Evolutionary conservation across 2,329 filamentous ascomycete species (phyloP), one percentile per base, ranked within the genome.

Genomic region (Myriosclerotinia scirpicola): DNA sequence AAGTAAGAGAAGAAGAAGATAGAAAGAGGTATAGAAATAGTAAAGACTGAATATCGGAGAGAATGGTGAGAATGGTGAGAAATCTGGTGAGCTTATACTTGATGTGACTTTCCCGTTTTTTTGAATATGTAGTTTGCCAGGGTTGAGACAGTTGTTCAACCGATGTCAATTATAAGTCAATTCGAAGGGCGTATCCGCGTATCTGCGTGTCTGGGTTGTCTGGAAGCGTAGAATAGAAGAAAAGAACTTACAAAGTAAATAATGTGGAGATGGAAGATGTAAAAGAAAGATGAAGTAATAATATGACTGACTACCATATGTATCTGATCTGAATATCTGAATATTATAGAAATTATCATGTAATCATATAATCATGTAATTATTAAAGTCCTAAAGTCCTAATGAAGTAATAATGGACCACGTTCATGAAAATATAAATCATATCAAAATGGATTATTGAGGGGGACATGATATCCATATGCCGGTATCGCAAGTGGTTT

Each of bases 81-180:
- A 42, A 54, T 30, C 54, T 34, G 59, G 48, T 54, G 59, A 62
- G 48, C 36, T 46, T 17, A 46, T 42, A 54, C 44, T 63, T 54
- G 60, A 42, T 54, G 60, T 48, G 48, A 34, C 60, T 42, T 42
- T 42, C 34, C 50, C 60, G 60, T 54, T n/a, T 48, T 59, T 65
- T 59, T 65, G 53, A 54, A 40, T 42, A 53, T 42, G 38, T 63
- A 63, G 53, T 36, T 59, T 65, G 54, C 62, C 50, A 58, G 62
- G 53, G 42, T 58, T 26, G 52, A 58, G 62, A 65, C 53, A 56
- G 53, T 50, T 65, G 62, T 65, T 50, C 62, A 46, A 58, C 53
- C 34, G n/a, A 34, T 34, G 30, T 34, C 30, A 34, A 34, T 34
- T 34, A 44, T 44, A 44, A n/a, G 61, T 64, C 40, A 58, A 56